phyloP scores from a whole-genome alignment of 306 rosid genomes.

The Cucurbita moschata region DNA sequence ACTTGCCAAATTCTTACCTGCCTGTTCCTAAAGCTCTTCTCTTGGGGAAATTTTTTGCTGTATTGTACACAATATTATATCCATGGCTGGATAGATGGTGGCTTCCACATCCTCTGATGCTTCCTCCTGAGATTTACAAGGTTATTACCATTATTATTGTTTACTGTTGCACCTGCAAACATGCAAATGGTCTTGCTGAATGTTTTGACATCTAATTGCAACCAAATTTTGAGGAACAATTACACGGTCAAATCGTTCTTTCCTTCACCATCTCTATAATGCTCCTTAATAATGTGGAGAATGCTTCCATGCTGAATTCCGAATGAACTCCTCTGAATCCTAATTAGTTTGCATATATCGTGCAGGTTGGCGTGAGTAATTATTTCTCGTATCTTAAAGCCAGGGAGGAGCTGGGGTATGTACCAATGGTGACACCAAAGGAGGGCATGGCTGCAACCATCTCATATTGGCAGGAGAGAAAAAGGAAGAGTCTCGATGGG shows the following conservation, averaged over 20 bases:
- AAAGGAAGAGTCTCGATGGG: slow-evolving; percentile 53
- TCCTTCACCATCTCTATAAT: background rate
- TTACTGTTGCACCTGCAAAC: background rate
- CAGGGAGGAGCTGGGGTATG: slow-evolving; percentile 73
- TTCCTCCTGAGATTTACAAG: slow-evolving; percentile 90
- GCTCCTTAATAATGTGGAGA: background rate
- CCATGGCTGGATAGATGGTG: slow-evolving; percentile 74
- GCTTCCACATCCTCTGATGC: slow-evolving; percentile 93
- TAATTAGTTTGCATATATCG: background rate
- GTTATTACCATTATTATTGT: slow-evolving; percentile 17
- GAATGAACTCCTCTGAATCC: background rate
- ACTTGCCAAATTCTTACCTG: slow-evolving; percentile 39
- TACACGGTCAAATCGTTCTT: background rate
- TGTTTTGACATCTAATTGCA: background rate
- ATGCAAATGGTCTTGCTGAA: background rate
- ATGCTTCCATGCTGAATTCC: background rate
- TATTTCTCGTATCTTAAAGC: slow-evolving; percentile 84
- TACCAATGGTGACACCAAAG: slow-evolving; percentile 46
- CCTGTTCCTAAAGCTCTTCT: slow-evolving; percentile 48
- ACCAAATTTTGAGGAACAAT: background rate
- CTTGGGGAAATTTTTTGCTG: slow-evolving; percentile 50
- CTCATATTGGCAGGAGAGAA: slow-evolving; percentile 69
- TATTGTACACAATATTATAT: slow-evolving; percentile 53
- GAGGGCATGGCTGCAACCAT: slow-evolving; percentile 90
- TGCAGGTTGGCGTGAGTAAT: slow-evolving; percentile 79